phyloP scores from a whole-genome alignment of 805 yeast species.

The Wickerhamomyces bisporus region DNA sequence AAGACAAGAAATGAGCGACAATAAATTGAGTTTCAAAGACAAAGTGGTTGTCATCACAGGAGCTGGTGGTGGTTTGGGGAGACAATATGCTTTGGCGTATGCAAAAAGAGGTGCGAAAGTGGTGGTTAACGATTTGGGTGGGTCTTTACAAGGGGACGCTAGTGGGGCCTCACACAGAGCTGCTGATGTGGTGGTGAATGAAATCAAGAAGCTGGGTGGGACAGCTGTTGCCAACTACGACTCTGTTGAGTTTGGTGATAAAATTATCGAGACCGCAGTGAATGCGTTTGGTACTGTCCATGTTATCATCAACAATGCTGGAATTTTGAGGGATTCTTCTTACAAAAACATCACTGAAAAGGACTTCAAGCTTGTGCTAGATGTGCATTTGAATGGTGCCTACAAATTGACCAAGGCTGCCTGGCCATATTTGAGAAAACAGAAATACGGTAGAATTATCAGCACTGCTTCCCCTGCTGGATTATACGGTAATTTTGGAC shows the following conservation, averaged over 20 bases:
- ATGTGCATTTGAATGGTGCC: slow-evolving; percentile 89
- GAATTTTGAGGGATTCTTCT: slow-evolving; percentile 83
- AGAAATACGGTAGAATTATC: slow-evolving; percentile 81
- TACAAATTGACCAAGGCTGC: slow-evolving; percentile 82
- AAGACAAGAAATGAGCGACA: too few species aligned
- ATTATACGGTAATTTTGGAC: slow-evolving; percentile 94
- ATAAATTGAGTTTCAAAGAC: slow-evolving; percentile 53
- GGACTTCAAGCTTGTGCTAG: slow-evolving; percentile 74
- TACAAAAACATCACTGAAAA: slow-evolving; percentile 81
- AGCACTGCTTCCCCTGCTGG: slow-evolving; percentile 99
- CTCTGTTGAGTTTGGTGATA: slow-evolving; percentile 81
- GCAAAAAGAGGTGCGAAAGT: slow-evolving; percentile 92
- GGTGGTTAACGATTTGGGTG: slow-evolving; percentile 92
- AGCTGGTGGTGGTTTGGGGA: slow-evolving; percentile 97
- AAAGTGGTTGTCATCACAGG: slow-evolving; percentile 94
- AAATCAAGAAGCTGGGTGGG: slow-evolving; percentile 73
- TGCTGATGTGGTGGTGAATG: slow-evolving; percentile 87
- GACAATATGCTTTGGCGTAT: slow-evolving; percentile 77
- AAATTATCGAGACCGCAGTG: slow-evolving; percentile 80
- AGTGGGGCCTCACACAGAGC: slow-evolving; percentile 60
- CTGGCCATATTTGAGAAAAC: slow-evolving; percentile 84
- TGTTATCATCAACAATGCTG: slow-evolving; percentile 88
- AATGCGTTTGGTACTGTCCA: slow-evolving; percentile 86
- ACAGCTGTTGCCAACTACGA: slow-evolving; percentile 91
- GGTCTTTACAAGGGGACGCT: slow-evolving; percentile 66